Evolutionary conservation across 441 rosid genomes (phyloP).

Genomic region (Flueggea neowawraea): DNA sequence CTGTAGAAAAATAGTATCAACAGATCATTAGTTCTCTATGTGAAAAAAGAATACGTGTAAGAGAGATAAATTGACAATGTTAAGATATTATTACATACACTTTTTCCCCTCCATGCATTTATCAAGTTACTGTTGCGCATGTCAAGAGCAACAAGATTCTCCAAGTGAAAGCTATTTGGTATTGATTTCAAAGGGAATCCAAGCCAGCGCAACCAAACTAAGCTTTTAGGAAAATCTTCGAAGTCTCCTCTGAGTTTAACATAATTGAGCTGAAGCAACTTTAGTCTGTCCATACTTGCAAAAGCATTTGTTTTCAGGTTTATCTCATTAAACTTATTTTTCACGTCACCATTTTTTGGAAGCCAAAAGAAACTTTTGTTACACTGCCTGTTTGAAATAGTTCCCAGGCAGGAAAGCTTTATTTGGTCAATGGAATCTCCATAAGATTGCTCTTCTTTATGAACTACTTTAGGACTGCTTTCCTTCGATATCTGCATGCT

Average conservation of each 20-base stretch:
- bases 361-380: not conserved
- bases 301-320: constrained; percentile 10
- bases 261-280: constrained; percentile 14
- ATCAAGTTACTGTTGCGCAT: constrained; percentile 10
- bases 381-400: not conserved
- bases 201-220: constrained; percentile 19
- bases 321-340: not conserved
- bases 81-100: constrained; percentile 1
- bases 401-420: not conserved
- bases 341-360: not conserved
- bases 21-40: not conserved
- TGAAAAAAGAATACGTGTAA: not conserved
- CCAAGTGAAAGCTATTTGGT: constrained; percentile 9
- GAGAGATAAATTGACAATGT: not conserved
- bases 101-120: constrained; percentile 10
- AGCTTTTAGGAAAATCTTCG: constrained; percentile 5
- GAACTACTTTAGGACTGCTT: not conserved
- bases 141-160: constrained; percentile 14
- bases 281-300: constrained; percentile 18
- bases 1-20: constrained; percentile 17
- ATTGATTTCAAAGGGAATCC: constrained; percentile 17
- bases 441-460: not conserved
- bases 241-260: constrained; percentile 5
- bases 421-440: not conserved
- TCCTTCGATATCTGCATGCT: not conserved